Conservation (phyloP, 345 rosid species). For the Garcia nutans region DNA sequence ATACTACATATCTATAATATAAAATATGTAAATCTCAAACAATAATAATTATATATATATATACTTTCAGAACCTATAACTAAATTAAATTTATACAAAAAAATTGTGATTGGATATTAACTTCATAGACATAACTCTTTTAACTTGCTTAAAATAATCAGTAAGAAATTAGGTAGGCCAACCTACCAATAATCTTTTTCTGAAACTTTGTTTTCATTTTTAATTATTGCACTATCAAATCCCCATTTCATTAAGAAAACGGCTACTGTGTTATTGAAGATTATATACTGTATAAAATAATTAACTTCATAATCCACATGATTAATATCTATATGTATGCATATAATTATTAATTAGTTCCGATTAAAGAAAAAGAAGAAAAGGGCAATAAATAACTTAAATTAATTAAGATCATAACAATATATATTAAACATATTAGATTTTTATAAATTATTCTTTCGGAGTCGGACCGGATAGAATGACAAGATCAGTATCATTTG, state of each 20-base stretch:
- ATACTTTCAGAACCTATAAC: no score
- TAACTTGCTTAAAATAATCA: conserved; percentile 8
- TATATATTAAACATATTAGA: no score
- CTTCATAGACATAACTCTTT: not conserved
- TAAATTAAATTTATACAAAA: no score
- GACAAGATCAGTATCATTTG: no score
- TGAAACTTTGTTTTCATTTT: not conserved
- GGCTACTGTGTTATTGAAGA: not conserved
- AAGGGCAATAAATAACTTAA: no score
- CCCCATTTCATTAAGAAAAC: not conserved
- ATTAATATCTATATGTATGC: not conserved
- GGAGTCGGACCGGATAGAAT: no score
- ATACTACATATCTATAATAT: no score
- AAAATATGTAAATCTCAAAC: no score
- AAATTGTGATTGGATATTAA: no score
- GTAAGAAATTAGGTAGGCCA: conserved; percentile 10
- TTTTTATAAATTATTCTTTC: no score
- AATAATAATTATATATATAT: no score
- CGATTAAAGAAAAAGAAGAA: not conserved
- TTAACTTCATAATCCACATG: conserved; percentile 3
- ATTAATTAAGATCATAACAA: no score
- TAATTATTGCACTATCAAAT: not conserved
- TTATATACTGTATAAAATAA: not conserved
- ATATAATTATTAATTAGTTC: not conserved
- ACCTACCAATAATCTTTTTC: not conserved